phyloP scores from a whole-genome alignment of 2,329 filamentous ascomycete genomes.

The Xylaria sp. region DNA sequence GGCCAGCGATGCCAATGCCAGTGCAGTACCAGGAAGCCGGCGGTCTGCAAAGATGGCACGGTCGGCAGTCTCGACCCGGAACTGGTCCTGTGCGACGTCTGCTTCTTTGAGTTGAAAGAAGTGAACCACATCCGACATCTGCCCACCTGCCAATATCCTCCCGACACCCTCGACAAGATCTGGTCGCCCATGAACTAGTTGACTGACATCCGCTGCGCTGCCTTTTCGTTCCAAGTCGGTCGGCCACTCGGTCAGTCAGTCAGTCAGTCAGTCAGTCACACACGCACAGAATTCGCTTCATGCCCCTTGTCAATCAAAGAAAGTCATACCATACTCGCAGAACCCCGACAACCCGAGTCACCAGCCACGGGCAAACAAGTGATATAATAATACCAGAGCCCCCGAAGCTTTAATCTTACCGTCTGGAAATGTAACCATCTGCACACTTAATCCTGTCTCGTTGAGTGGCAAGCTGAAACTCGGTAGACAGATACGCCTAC shows the following conservation, averaged over 20 bases:
- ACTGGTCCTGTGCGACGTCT: conserved; percentile 29
- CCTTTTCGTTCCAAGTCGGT: background rate
- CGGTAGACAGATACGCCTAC: background rate
- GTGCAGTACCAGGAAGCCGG: conserved; percentile 23
- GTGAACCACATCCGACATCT: conserved; percentile 16
- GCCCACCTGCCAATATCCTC: conserved; percentile 29
- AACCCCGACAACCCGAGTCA: background rate
- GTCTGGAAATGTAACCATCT: conserved; percentile 1
- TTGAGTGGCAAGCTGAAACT: background rate
- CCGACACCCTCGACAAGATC: conserved; percentile 13
- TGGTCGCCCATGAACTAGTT: background rate
- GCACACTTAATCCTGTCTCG: background rate
- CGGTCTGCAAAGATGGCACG: conserved; percentile 13
- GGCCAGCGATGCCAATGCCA: conserved; percentile 23
- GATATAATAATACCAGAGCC: conserved; percentile 9
- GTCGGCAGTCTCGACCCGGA: conserved; percentile 33
- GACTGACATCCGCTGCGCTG: background rate
- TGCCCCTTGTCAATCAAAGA: background rate
- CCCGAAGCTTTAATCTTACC: background rate
- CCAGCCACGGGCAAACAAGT: background rate
- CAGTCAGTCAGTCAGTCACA: no score
- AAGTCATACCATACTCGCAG: background rate
- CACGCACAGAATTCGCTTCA: conserved; percentile 4
- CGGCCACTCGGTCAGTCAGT: background rate
- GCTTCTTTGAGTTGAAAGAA: conserved; percentile 23